These are phyloP conservation scores for Cytospora schulzeri DNA, from an alignment of 2,329 filamentous ascomycete species.

Conservation along the genomic window DNA sequence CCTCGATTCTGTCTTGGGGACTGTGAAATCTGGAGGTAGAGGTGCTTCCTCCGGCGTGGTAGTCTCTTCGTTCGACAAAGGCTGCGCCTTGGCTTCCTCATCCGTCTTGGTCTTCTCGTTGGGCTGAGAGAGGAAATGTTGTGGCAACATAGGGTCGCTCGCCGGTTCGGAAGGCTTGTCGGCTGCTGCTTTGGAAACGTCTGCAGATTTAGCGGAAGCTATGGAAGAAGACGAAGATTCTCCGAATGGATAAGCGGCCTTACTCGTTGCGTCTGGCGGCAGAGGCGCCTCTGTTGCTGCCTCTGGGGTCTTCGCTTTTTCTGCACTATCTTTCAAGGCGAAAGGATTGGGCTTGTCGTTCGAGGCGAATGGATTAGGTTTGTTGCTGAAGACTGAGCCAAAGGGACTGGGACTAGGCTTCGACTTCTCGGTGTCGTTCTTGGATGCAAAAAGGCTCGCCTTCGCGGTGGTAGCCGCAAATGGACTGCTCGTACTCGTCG, in stretches of 20 bases:
- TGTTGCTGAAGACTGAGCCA: constrained; percentile 4
- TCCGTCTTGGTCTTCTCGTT: constrained; percentile 36
- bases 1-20: constrained; percentile 31
- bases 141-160: constrained; percentile 35
- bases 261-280: constrained; percentile 59
- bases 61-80: constrained; percentile 22
- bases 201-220: constrained; percentile 42
- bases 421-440: constrained; percentile 28
- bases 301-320: constrained; percentile 41
- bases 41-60: constrained; percentile 30
- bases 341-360: constrained; percentile 16
- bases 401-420: constrained; percentile 28
- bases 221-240: constrained; percentile 57
- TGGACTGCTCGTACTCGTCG: constrained; percentile 27
- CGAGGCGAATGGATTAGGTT: constrained; percentile 14
- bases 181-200: constrained; percentile 30
- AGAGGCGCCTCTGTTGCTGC: constrained; percentile 44
- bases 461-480: constrained; percentile 26
- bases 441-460: constrained; percentile 29
- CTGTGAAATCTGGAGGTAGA: constrained; percentile 34
- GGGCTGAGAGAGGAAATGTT: constrained; percentile 40
- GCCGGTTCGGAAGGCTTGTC: constrained; percentile 23
- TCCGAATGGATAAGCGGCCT: constrained; percentile 50
- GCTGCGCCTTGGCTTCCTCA: no score
- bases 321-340: constrained; percentile 36